Base-by-base conservation (phyloP, 2,329 filamentous ascomycete genomes). In the Pestalotiopsis sp. region DNA sequence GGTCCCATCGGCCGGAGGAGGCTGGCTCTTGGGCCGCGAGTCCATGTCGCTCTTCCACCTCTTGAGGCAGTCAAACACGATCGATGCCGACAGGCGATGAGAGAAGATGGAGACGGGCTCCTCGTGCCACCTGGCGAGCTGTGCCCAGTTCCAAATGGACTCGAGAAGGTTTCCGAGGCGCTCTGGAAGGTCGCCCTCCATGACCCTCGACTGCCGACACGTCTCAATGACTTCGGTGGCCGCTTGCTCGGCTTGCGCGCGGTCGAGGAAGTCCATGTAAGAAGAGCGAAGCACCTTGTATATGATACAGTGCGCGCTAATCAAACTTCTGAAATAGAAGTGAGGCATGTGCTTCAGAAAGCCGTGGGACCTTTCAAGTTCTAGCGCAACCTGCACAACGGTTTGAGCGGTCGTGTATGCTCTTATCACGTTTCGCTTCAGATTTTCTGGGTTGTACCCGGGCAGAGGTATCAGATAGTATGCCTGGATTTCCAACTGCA, bases 401-500 rank as follows among this genome's bases (percentile, higher is more conserved):
- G 81, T 76, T 66, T 83, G 82, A 4, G 86, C 80, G 2, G 86
- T 88, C 69, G 79, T 82, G 75, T 84, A 86, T 25, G 82, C 78
- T 25, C 84, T 83, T 56, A 85, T 74, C 27, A 84, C 76, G 72
- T 86, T 83, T 63, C 83, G 78, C 69, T 80, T 82, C 67, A 86
- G 79, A 13, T 76, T 78, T 56, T 80, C 81, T 1, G 75, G 75
- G 70, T 75, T 79, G 69, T 78, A 78, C 20, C 79, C 80, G 2
- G 82, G 79, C 0, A 81, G 79, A 3, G 83, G 83, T 70, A 83
- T 80, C 72, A 88, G 84, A 77, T 87, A 87, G 75, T 84, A 87
- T 1, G 80, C 77, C 70, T 89, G 86, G 9, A 88, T 81, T 68
- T 89, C 86, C n/a, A 87, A 80, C 25, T 84, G 80, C 1, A 85